phyloP scores from a whole-genome alignment of 352 stramenopile genomes.

The Globisporangium paddicum region DNA sequence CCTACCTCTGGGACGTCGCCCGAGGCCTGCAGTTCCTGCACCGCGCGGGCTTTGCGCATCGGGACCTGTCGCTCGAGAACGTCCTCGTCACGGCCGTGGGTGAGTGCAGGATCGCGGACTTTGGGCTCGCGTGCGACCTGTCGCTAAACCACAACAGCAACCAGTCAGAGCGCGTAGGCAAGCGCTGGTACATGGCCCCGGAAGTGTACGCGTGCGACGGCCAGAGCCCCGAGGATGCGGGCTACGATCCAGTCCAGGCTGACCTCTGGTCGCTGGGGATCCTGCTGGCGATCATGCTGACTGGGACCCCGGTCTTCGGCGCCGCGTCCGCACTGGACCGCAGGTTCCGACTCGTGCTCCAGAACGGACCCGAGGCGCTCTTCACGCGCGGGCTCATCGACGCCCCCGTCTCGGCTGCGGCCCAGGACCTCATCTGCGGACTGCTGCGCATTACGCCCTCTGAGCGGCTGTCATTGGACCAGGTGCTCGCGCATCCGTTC shows the following conservation, averaged over 20 bases:
- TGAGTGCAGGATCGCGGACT: conserved; percentile 48
- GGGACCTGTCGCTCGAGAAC: conserved; percentile 66
- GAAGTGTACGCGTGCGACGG: conserved; percentile 43
- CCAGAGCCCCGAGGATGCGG: conserved; percentile 17
- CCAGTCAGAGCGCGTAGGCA: conserved; percentile 36
- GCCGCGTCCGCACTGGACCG: conserved; percentile 27
- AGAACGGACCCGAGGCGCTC: conserved; percentile 11
- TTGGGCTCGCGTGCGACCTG: conserved; percentile 33
- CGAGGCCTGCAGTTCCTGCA: conserved; percentile 31
- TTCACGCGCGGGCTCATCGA: conserved; percentile 8
- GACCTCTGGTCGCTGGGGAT: conserved; percentile 69
- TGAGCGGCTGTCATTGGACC: conserved; percentile 35
- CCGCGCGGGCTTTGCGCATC: conserved; percentile 42
- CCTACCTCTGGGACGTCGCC: conserved; percentile 34
- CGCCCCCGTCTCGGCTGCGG: conserved; percentile 13
- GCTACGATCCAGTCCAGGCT: conserved; percentile 39
- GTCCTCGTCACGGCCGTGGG: conserved; percentile 30
- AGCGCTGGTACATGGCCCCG: conserved; percentile 65
- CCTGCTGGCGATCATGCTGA: conserved; percentile 59
- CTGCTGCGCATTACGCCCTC: conserved; percentile 47
- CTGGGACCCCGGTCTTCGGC: conserved; percentile 37
- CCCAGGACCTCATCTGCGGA: conserved; percentile 34
- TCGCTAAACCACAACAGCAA: conserved; percentile 15
- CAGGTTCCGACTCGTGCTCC: conserved; percentile 25
- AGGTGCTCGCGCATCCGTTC: conserved; percentile 35